Base-by-base conservation (phyloP, 2,329 filamentous ascomycete species). In the Bipolaris victoriae region DNA sequence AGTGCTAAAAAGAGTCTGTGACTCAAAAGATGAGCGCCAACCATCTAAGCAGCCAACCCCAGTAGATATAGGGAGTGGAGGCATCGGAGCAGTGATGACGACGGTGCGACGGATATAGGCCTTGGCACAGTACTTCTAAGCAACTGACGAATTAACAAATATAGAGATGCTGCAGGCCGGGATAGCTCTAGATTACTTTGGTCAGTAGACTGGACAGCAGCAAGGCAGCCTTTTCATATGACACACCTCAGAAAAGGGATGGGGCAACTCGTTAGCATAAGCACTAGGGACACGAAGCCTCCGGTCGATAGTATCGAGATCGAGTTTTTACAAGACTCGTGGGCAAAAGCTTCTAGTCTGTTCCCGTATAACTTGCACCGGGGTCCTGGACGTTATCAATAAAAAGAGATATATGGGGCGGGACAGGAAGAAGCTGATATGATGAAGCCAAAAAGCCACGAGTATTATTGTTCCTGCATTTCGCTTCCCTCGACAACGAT, bases 251-350 rank as follows among this genome's bases (percentile, higher is more conserved):
- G 36, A 69, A 67, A 44, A 61, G 69, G 70, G 57, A 60, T 62
- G 62, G 67, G 64, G 62, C 69, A 61, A 65, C 62, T 64, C 61
- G 66, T 71, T 72, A 56, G 65, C 64, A 71, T 74, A 73, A 75
- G 73, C 72, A 68, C 72, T 74, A 74, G 63, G 61, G 61, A 56
- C 57, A 40, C 31, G 56, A 41, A 56, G 62, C 60, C 54, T 49
- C 65, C 69, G 64, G 63, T 68, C 50, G 61, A 62, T 61, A 66
- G 37, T 36, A 55, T 49, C 70, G 22, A 36, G 26, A 49, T 49
- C 33, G 29, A 39, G 15, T 10, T 69, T 70, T 26, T 65, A 57
- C 53, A 60, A 59, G 63, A 60, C 53, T 55, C 46, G 58, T 40
- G 49, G 65, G 57, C 60, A 52, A 13, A 31, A 36, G 55, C 58